Evolutionary conservation across 768 basidiomycete genomes (phyloP).

Genomic region (Lyophyllum atratum): DNA sequence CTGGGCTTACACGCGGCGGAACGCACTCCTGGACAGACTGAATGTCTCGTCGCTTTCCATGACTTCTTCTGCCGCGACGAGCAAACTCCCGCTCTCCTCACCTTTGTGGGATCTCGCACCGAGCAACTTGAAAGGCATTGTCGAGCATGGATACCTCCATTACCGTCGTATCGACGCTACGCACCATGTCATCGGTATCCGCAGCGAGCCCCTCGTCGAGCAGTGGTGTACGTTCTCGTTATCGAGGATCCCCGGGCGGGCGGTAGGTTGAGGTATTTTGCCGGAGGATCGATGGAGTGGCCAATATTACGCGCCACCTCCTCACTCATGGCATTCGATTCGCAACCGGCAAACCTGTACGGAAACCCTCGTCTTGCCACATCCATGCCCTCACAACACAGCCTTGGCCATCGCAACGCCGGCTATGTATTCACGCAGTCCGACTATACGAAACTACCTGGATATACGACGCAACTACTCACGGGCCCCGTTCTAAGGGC

Average conservation of each 20-base stretch:
- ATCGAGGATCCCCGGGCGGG: constrained; percentile 3
- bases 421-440: neutral
- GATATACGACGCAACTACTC: neutral
- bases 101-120: constrained; percentile 5
- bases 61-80: neutral
- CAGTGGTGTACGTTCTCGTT: constrained; percentile 10
- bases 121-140: neutral
- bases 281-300: neutral
- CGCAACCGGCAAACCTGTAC: constrained; percentile 2
- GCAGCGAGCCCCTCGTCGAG: neutral
- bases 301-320: neutral
- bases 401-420: neutral
- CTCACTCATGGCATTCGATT: neutral
- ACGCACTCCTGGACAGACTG: neutral
- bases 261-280: constrained; percentile 1
- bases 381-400: neutral
- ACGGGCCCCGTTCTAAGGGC: neutral
- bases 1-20: neutral
- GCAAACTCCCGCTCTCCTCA: neutral
- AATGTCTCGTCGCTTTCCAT: neutral
- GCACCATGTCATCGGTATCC: constrained; percentile 5
- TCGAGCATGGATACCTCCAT: neutral
- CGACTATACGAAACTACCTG: constrained; percentile 2
- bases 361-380: neutral
- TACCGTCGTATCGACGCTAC: neutral